These are phyloP conservation scores for Colletotrichum cereale DNA, from an alignment of 2,329 filamentous ascomycete genomes.

Conservation along the genomic window DNA sequence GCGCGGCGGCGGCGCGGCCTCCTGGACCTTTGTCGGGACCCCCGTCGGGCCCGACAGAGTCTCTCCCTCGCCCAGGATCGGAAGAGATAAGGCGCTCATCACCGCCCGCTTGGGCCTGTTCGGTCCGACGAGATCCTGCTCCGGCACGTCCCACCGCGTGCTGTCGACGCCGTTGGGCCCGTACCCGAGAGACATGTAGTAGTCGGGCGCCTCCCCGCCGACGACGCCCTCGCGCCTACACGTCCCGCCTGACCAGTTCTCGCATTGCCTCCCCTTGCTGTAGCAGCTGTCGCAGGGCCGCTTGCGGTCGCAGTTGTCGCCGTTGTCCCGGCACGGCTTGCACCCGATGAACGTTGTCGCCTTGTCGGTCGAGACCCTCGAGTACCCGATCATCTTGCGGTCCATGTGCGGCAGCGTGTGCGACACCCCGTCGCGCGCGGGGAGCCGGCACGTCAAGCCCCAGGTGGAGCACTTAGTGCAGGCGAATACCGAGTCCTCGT, in stretches of 20 bases:
- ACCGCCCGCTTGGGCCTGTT: slow-evolving; percentile 18
- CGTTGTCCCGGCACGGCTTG: slow-evolving; percentile 18
- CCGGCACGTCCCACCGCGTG: slow-evolving; percentile 9
- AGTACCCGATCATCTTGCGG: slow-evolving; percentile 31
- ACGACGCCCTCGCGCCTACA: slow-evolving; percentile 20
- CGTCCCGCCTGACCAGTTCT: slow-evolving; percentile 22
- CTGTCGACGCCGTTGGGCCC: slow-evolving; percentile 47
- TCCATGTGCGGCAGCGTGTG: slow-evolving; percentile 18
- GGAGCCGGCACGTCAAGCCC: slow-evolving; percentile 35
- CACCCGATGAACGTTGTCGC: slow-evolving; percentile 22
- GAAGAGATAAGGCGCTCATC: slow-evolving; percentile 34
- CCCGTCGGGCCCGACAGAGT: not conserved
- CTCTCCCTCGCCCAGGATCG: not conserved
- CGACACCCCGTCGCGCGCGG: not conserved
- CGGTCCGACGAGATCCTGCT: slow-evolving; percentile 29
- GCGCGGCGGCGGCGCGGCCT: slow-evolving; percentile 12
- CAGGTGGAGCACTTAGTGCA: slow-evolving; percentile 36
- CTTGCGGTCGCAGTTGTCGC: slow-evolving; percentile 50
- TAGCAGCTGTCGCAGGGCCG: slow-evolving; percentile 54
- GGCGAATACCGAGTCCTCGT: slow-evolving; percentile 22
- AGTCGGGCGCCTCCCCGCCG: slow-evolving; percentile 46
- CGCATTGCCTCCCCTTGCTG: slow-evolving; percentile 34
- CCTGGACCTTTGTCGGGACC: not conserved
- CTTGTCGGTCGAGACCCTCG: not conserved
- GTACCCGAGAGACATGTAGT: slow-evolving; percentile 51